A percentile compares a stretch with the other conserved stretches of the same genome.
Evolutionary conservation across 139 green algal genomes (phyloP).

Genomic region (Tetradesmus obliquus): DNA sequence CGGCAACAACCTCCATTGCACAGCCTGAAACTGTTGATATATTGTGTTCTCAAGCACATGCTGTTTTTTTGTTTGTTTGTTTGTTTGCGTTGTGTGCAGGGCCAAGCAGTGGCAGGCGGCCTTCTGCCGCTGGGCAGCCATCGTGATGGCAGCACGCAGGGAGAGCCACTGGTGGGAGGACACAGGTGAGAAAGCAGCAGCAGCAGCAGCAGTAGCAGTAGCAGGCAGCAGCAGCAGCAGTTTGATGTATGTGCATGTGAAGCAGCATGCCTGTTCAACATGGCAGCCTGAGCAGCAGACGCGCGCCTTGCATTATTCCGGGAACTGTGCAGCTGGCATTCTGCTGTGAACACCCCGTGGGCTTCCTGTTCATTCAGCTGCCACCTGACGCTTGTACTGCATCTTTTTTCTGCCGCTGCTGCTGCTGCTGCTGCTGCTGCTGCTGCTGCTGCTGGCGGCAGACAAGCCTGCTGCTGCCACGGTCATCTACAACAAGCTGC

Average conservation of each 20-base stretch:
- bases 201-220: background rate
- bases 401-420: background rate
- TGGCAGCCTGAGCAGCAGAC: background rate
- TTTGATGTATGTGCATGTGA: too few species aligned
- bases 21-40: background rate
- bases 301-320: background rate
- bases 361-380: too few species aligned
- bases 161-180: slow-evolving; percentile 36
- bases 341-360: background rate
- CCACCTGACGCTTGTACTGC: background rate
- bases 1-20: background rate
- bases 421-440: background rate
- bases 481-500: slow-evolving; percentile 1
- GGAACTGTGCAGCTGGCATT: background rate
- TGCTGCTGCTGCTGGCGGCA: background rate
- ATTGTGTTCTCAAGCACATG: background rate
- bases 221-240: background rate
- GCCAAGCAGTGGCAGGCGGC: slow-evolving; percentile 14
- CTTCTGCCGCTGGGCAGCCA: slow-evolving; percentile 29
- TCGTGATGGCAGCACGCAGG: slow-evolving; percentile 8
- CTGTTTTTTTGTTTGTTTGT: background rate
- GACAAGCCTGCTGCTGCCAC: background rate
- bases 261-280: background rate
- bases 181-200: background rate
- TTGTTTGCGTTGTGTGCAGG: background rate